Conservation (phyloP, 805 yeast species). For the Alloascoidea hylecoeti region DNA sequence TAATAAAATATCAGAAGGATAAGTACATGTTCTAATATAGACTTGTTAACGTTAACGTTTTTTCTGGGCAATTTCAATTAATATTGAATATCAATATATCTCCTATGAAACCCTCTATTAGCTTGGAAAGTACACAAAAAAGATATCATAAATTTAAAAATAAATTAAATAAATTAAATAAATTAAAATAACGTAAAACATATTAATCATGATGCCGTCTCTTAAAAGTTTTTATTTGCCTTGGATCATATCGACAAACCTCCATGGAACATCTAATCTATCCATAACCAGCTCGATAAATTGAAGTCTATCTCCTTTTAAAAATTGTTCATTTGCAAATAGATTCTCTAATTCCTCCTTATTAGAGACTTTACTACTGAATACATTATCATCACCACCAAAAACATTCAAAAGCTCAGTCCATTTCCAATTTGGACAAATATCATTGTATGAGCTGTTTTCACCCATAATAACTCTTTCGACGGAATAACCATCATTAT, state of each 20-base stretch:
- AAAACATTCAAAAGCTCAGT: constrained; percentile 48
- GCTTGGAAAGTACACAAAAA: too few relatives aligned
- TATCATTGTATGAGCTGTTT: constrained; percentile 67
- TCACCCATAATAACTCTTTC: constrained; percentile 78
- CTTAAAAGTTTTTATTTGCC: too few relatives aligned
- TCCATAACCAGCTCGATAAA: constrained; percentile 48
- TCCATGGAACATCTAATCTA: constrained; percentile 50
- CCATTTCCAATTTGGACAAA: constrained; percentile 77
- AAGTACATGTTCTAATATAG: too few relatives aligned
- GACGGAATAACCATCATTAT: constrained; percentile 82
- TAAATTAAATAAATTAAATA: too few relatives aligned
- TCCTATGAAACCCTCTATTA: too few relatives aligned
- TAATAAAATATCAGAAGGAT: too few relatives aligned
- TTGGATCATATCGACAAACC: constrained; percentile 22
- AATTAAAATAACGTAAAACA: too few relatives aligned
- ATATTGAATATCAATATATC: too few relatives aligned
- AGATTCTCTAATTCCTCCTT: constrained; percentile 21
- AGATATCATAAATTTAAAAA: too few relatives aligned
- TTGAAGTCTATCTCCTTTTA: constrained; percentile 23
- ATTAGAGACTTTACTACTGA: not conserved
- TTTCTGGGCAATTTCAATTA: too few relatives aligned
- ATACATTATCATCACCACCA: constrained; percentile 26
- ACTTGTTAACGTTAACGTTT: too few relatives aligned
- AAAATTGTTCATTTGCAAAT: constrained; percentile 20
- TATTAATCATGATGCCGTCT: too few relatives aligned